Conservation (phyloP, 2,329 filamentous ascomycete species). For the Claviceps fusiformis region DNA sequence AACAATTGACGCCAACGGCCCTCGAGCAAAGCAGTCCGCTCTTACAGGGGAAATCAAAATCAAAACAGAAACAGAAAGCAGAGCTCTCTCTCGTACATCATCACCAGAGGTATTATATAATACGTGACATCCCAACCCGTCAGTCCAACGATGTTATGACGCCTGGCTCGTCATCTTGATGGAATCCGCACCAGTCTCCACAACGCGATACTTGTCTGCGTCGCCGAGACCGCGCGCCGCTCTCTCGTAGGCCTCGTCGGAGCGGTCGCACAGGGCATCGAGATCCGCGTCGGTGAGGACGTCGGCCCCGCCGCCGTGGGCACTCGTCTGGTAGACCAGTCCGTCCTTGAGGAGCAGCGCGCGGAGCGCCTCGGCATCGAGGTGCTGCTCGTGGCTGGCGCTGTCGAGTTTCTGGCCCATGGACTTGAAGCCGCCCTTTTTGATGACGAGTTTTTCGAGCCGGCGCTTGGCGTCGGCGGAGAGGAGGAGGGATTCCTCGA, state of each 20-base stretch:
- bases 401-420: slow-evolving; percentile 48
- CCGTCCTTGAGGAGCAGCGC: slow-evolving; percentile 60
- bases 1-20: too few relatives aligned
- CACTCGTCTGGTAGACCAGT: slow-evolving; percentile 37
- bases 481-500: slow-evolving; percentile 76
- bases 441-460: slow-evolving; percentile 88
- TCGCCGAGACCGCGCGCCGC: slow-evolving; percentile 69
- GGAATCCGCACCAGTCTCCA: slow-evolving; percentile 56
- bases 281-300: slow-evolving; percentile 67
- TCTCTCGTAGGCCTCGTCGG: slow-evolving; percentile 47
- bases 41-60: not conserved
- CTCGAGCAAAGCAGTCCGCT: too few relatives aligned
- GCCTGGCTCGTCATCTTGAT: slow-evolving; percentile 27
- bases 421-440: slow-evolving; percentile 72
- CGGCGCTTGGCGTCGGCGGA: slow-evolving; percentile 85
- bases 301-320: slow-evolving; percentile 45
- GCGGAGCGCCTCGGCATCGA: slow-evolving; percentile 48
- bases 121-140: not conserved
- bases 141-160: too few relatives aligned
- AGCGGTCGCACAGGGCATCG: slow-evolving; percentile 63
- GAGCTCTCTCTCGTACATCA: not conserved
- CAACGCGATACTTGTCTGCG: slow-evolving; percentile 58
- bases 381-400: slow-evolving; percentile 26
- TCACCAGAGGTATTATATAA: too few relatives aligned
- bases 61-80: not conserved